These are phyloP conservation scores for Curvularia eragrostidis DNA, from an alignment of 2,329 filamentous ascomycete genomes.

Conservation along the genomic window DNA sequence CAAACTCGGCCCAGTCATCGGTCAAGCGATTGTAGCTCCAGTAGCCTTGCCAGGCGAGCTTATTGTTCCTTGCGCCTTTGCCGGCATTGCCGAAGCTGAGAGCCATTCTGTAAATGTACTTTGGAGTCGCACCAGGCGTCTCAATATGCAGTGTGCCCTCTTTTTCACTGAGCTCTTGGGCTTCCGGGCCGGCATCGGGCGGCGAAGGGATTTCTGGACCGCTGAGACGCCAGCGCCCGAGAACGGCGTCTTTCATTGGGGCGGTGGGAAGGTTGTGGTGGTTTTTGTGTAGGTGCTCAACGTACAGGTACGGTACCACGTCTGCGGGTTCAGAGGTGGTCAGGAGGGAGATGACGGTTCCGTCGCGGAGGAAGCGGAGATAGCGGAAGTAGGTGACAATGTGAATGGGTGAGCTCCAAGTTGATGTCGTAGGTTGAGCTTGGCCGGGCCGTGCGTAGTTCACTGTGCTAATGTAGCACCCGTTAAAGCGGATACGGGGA, in stretches of 20 bases:
- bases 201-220: slow-evolving; percentile 50
- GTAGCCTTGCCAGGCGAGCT: slow-evolving; percentile 85
- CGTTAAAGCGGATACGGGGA: slow-evolving; percentile 90
- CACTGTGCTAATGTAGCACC: slow-evolving; percentile 94
- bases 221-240: slow-evolving; percentile 71
- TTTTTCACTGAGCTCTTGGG: slow-evolving; percentile 21
- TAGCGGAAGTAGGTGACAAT: slow-evolving; percentile 99
- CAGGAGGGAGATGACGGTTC: slow-evolving; percentile 79
- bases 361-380: slow-evolving; percentile 91
- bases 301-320: slow-evolving; percentile 82
- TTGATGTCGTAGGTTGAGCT: slow-evolving; percentile 70
- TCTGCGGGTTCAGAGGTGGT: slow-evolving; percentile 83
- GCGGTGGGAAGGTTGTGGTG: slow-evolving; percentile 54
- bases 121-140: slow-evolving; percentile 78
- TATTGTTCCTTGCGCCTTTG: slow-evolving; percentile 74
- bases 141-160: slow-evolving; percentile 71
- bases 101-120: slow-evolving; percentile 87
- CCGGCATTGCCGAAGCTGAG: slow-evolving; percentile 71
- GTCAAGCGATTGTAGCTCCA: slow-evolving; percentile 90
- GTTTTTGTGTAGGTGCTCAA: slow-evolving; percentile 65
- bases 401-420: slow-evolving; percentile 83
- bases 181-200: neutral
- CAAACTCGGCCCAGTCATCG: slow-evolving; percentile 89
- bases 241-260: slow-evolving; percentile 72
- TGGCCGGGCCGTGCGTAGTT: slow-evolving; percentile 91